phyloP scores from a whole-genome alignment of 2,329 filamentous ascomycete species.

The Pseudogymnoascus sp. region DNA sequence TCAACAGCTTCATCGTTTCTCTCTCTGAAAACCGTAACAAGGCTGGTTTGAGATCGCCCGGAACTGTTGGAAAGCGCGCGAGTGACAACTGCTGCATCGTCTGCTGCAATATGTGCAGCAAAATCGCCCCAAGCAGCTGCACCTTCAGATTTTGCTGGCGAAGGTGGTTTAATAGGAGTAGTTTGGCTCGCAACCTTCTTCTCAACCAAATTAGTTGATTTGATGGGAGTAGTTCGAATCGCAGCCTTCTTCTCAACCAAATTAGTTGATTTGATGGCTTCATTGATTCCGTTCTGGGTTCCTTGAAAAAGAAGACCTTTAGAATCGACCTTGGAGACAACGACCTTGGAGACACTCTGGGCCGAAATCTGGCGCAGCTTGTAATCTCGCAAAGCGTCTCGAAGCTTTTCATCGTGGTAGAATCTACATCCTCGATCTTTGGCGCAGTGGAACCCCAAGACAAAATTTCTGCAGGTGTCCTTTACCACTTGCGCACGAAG shows the following conservation, averaged over 20 bases:
- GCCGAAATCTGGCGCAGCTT: neutral
- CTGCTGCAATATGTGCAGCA: neutral
- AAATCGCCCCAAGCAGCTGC: constrained; percentile 16
- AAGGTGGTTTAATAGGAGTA: constrained; percentile 27
- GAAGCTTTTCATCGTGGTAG: neutral
- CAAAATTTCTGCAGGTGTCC: neutral
- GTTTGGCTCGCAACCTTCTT: constrained; percentile 37
- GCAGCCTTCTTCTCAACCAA: constrained; percentile 33
- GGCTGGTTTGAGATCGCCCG: neutral
- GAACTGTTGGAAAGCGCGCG: neutral
- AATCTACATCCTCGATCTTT: neutral
- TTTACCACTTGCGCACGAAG: neutral
- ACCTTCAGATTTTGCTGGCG: constrained; percentile 5
- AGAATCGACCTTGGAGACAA: neutral
- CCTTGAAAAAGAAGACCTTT: neutral
- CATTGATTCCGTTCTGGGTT: neutral
- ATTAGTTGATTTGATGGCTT: neutral
- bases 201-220: constrained; percentile 23
- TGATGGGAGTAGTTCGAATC: constrained; percentile 35
- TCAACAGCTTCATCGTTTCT: neutral
- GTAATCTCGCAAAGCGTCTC: neutral
- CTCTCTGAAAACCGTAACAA: neutral
- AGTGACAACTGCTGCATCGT: neutral
- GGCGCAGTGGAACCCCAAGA: neutral
- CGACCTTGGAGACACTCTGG: neutral